Base-by-base conservation (phyloP, 2,329 filamentous ascomycete species). In the Diaporthe caulivora region DNA sequence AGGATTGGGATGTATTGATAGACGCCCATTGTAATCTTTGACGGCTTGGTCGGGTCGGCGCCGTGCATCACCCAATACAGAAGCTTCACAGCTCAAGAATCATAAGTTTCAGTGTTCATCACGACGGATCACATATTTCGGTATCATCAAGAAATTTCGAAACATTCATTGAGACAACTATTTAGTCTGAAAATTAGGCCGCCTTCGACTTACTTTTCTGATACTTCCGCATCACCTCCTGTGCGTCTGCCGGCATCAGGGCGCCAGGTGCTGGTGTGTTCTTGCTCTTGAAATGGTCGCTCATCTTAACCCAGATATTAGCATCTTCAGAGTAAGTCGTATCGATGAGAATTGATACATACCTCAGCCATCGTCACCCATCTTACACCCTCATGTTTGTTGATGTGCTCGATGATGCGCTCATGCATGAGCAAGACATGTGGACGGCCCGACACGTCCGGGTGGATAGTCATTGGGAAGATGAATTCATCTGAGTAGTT, bases 401-500 rank as follows among this genome's bases (percentile, higher is more conserved):
- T 75, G 62, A 75, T 75, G 18, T 75, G 72, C 64, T 75, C 74
- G 34, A 75, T 75, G 5, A 84, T 74, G 72, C 91, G 87, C 81
- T 94, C 92, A 76, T 94, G 91, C 92, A 94, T 94, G 9, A 94
- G 83, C 37, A 95, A 77, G 0, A 91, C 93, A 81, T 95, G 93
- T 0, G 93, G 93, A 24, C 92, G 86, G 0, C 93, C 93, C 3
- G 89, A 91, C 0, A 93, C 91, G 78, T 95, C 93, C 0, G 93
- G 93, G 80, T 95, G 92, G 34, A 94, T 92, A 0, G 92, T 94
- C 82, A 94, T 92, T 0, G 93, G 92, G 77, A 94, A 94, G 64
- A 94, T 88, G 75, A 94, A 94, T 77, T 94, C 91, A 76, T 95
- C 73, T 74, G 1, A 0, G 3, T 1, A 11, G 2, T 1, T 34